Conservation (phyloP, 495 filamentous ascomycete species). For the Xanthoparmelia taractica region DNA sequence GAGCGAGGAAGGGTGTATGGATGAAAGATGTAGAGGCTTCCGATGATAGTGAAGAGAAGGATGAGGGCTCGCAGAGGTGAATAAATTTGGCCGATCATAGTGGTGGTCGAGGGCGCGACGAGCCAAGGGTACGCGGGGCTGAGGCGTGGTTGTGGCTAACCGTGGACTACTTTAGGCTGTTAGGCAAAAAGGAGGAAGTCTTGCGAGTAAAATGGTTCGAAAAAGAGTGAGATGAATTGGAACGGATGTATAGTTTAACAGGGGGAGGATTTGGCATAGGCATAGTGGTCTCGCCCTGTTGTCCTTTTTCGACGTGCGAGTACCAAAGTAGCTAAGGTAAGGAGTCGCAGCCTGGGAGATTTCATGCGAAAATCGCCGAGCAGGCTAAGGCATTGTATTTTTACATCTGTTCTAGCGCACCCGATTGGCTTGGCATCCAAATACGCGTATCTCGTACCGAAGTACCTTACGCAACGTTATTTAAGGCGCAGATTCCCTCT, state of each 20-base stretch:
- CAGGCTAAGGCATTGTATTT: too few species aligned
- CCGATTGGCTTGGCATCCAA: too few species aligned
- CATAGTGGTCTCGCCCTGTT: too few species aligned
- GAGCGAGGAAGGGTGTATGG: neutral
- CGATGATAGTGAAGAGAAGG: neutral
- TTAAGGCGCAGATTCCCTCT: too few species aligned
- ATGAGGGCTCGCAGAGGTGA: neutral
- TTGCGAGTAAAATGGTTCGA: neutral
- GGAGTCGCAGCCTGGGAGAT: too few species aligned
- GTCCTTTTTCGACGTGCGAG: too few species aligned
- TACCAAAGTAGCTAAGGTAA: too few species aligned
- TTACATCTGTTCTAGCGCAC: too few species aligned
- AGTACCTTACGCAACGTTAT: too few species aligned
- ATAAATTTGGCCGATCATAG: neutral
- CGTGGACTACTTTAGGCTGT: neutral
- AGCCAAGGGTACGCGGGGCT: neutral
- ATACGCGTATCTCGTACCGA: too few species aligned
- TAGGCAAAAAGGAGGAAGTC: neutral
- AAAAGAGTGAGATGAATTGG: neutral
- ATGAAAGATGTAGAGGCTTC: constrained; percentile 3
- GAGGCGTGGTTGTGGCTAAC: neutral
- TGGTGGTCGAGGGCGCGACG: neutral
- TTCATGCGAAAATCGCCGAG: too few species aligned
- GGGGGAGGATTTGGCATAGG: too few species aligned
- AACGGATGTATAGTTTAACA: neutral